A percentile compares a stretch with the other conserved stretches of the same genome.
Evolutionary conservation across 352 stramenopile genomes (phyloP).

Genomic region (Phytopythium vexans): DNA sequence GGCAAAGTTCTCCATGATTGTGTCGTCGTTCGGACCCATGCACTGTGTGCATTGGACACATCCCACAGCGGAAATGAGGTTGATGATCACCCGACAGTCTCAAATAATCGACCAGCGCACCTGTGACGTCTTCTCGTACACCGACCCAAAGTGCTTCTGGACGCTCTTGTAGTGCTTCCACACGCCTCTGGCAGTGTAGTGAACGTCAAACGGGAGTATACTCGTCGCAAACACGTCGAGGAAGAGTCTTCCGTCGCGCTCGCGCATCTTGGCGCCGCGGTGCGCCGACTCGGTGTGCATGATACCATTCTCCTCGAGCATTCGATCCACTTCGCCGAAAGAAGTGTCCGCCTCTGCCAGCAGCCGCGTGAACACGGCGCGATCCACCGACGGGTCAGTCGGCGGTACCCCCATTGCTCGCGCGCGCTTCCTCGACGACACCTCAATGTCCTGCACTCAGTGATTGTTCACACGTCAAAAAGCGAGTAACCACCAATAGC

Average conservation of each 20-base stretch:
- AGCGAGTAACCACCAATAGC: neutral
- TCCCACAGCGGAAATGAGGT: constrained; percentile 1
- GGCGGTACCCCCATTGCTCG: no score
- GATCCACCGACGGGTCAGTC: constrained; percentile 11
- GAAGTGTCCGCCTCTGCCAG: constrained; percentile 13
- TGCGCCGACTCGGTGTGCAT: constrained; percentile 22
- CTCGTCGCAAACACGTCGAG: constrained; percentile 41
- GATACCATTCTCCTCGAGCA: constrained; percentile 36
- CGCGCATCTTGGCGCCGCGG: constrained; percentile 25
- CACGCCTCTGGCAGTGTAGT: constrained; percentile 20
- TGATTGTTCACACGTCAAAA: neutral
- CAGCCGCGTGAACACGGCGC: constrained; percentile 10
- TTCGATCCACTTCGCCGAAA: constrained; percentile 28
- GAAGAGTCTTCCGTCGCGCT: constrained; percentile 24
- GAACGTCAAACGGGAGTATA: constrained; percentile 36
- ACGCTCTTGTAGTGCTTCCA: constrained; percentile 34
- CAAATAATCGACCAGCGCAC: constrained; percentile 3
- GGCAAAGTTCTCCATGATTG: constrained; percentile 38
- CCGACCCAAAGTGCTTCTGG: constrained; percentile 26
- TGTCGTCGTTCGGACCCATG: constrained; percentile 28
- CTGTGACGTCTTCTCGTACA: constrained; percentile 31
- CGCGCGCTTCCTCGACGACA: no score
- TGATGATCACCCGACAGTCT: neutral
- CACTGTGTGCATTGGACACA: no score
- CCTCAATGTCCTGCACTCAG: neutral